Evolutionary conservation across 1,284 basidiomycete species (phyloP).

Genomic region (Apiotrichum akiyoshidainum): DNA sequence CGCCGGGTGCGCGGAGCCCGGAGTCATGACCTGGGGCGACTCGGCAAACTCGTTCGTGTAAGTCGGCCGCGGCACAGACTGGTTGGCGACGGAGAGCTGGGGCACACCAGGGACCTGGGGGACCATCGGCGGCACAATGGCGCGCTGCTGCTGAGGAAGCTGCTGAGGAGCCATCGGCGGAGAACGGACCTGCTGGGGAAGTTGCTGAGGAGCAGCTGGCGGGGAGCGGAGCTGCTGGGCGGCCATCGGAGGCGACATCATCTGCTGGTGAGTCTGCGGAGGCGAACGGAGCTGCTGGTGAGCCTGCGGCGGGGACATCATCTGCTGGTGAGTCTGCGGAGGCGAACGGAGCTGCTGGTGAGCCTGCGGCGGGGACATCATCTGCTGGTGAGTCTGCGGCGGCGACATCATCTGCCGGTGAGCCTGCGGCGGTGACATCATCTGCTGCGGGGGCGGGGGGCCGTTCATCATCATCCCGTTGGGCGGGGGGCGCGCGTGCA

Average conservation of each 20-base stretch:
- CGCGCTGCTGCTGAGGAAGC: not conserved
- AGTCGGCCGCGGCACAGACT: not conserved
- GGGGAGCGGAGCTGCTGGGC: not conserved
- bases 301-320: not conserved
- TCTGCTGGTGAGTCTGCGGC: not conserved
- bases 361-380: not conserved
- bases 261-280: not conserved
- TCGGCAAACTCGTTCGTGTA: not conserved
- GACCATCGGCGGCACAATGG: not conserved
- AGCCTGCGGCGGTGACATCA: not conserved
- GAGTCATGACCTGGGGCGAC: not conserved
- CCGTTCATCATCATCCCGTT: not conserved
- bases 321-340: not conserved
- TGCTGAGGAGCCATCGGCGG: not conserved
- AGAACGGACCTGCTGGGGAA: not conserved
- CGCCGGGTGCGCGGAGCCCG: not conserved
- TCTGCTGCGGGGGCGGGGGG: too few relatives aligned
- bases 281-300: constrained; percentile 1
- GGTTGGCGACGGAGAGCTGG: not conserved
- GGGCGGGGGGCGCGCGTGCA: not conserved
- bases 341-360: constrained; percentile 1
- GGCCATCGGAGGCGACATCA: not conserved
- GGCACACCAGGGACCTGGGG: not conserved
- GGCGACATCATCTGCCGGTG: not conserved
- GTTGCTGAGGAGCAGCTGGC: not conserved